Evolutionary conservation across 2,329 filamentous ascomycete genomes (phyloP).

Genomic region (Diaporthe vexans): DNA sequence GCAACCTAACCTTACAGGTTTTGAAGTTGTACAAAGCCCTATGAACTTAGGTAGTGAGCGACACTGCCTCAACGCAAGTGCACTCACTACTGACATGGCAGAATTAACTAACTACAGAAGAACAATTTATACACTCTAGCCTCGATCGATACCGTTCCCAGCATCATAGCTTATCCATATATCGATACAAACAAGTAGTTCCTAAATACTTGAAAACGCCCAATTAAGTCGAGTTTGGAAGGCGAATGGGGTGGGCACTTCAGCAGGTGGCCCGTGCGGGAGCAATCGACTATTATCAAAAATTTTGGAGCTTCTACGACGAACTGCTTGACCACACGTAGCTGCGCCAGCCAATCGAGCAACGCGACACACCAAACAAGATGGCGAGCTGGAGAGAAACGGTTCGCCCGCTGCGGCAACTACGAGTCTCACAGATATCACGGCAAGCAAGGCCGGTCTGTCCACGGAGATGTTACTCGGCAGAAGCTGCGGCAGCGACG

Average conservation of each 20-base stretch:
- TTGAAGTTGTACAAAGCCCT: no score
- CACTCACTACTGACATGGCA: no score
- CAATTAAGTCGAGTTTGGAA: no score
- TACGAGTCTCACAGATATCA: conserved; percentile 33
- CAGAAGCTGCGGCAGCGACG: conserved; percentile 54
- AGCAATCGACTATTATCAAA: conserved; percentile 32
- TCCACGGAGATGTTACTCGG: conserved; percentile 62
- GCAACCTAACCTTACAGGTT: no score
- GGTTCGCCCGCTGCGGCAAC: conserved; percentile 49
- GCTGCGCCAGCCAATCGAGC: conserved; percentile 21
- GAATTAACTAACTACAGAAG: no score
- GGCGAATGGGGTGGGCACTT: not conserved
- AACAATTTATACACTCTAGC: no score
- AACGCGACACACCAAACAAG: conserved; percentile 36
- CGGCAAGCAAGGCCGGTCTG: conserved; percentile 49
- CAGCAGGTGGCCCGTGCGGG: conserved; percentile 10
- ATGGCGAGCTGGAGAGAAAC: conserved; percentile 61
- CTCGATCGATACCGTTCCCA: no score
- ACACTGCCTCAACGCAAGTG: no score
- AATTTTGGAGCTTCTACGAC: conserved; percentile 39
- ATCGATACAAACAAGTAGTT: no score
- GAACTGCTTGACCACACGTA: conserved; percentile 35
- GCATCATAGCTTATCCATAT: no score
- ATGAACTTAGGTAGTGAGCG: no score
- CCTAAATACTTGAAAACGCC: no score